Evolutionary conservation across 805 yeast species (phyloP), one percentile per base, ranked within the genome.

Genomic region (Saturnispora serradocipensis): DNA sequence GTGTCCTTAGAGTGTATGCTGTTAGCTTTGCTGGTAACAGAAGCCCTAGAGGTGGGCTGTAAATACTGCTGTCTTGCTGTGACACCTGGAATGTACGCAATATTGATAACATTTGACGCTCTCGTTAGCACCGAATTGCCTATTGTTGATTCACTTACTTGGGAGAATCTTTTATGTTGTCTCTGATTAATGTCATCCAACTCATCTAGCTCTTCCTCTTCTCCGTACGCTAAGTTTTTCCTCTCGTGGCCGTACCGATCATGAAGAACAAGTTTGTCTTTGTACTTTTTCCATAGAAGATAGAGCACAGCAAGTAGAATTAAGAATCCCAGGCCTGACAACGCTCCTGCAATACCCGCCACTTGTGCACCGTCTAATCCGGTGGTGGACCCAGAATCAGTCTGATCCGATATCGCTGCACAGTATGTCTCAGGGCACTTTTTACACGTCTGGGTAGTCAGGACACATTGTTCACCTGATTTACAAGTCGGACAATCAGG

Each of bases 31-130:
- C 60, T 53, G n/a, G 53, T 47, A 2, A 55, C 32, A 2, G 62
- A 57, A 20, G 56, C 54, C 44, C 61, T 54, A 9, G 62, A 52
- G 45, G 78, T 74, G 4, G 48, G 32, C 11, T 22, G 40, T 8
- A 36, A n/a, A 4, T 20, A 15, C 11, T 32, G 48, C 22, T 18
- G 15, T 25, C 84, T 72, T 22, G 81, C 79, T 4, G 89, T 86
- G 44, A 89, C 97, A 36, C 97, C 97, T 0, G 97, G 98, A 54
- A 90, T 87, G 63, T 89, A 90, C 2, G 96, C 96, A 52, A 91
- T 84, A 18, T 96, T 96, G 54, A 90, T 76, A 56, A 90, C 82
- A 66, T 90, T 89, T 13, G 95, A 86, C 4, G 95, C 95, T 59
- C 84, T 80, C 10, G 93, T 83, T 46, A 83, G 73, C 13, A 83